Base-by-base conservation (phyloP, 2,329 filamentous ascomycete species). In the Nigrograna mackinnonii region DNA sequence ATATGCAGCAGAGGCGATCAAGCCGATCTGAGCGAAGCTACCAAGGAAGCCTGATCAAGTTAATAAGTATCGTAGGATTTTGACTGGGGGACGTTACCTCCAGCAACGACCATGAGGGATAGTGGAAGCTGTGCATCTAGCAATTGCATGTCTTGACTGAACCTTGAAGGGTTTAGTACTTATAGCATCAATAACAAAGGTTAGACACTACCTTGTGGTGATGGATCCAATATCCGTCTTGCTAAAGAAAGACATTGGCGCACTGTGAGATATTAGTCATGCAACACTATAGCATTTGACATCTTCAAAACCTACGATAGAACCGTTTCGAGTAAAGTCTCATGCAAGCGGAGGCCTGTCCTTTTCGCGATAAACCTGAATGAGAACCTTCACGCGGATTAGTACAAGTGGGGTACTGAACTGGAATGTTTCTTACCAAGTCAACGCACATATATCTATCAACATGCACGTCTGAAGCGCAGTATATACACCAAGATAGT, bases 341-440 rank as follows among this genome's bases (percentile, higher is more conserved):
- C 57, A 44, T 79, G 76, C 41, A 79, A 72, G 33, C 48, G 64
- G 36, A 67, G 66, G 3, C 72, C 74, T 16, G 74, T 75, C 34
- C 64, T 68, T 1, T 64, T 50, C 73, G 68, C 58, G 63, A 67
- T 41, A 19, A 44, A 22, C 7, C 17, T 11, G 14, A 44, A 44
- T 18, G 42, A 17, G 17, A 32, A 37, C 31, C 41, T 36, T 5
- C 13, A 6, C 5, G 20, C 12, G n/a, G n/a, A 12, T 16, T n/a
- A 9, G n/a, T 12, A n/a, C 19, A 34, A 34, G 22, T 30, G 5
- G 38, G 21, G 31, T 17, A 33, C 7, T 33, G 9, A 33, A 11
- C 7, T 11, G 9, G 31, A 16, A 33, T 7, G n/a, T 28, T 28
- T 28, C 16, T 6, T 22, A 43, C 45, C 47, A 44, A 35, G 31